Base-by-base conservation (phyloP, 768 basidiomycete species). In the Pleurotus pulmonarius region DNA sequence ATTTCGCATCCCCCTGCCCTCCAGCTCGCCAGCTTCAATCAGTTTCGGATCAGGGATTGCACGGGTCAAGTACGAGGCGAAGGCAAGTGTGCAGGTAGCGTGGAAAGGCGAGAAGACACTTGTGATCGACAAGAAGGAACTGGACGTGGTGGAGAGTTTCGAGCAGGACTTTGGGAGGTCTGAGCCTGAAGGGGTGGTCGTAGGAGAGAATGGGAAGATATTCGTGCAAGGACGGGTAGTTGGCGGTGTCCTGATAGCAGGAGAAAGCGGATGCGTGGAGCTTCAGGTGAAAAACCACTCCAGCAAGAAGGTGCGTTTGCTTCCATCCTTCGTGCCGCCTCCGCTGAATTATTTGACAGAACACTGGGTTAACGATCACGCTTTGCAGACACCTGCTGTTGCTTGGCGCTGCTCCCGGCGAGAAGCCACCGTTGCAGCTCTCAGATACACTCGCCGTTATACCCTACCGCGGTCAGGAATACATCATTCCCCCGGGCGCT, bases 271-370 rank as follows among this genome's bases (percentile, higher is more conserved):
- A 15, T 88, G 85, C 64, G 75, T 93, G 43, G 87, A 91, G 63
- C 69, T 94, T 53, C 83, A 87, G 59, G 85, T 93, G 47, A 91
- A 86, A 75, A 94, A 94, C 63, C 87, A 91, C 65, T 88, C 90
- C 1, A 71, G 73, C 49, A 90, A 88, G 72, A 92, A 87, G 86
- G 91, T 89, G 29, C 16, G 61, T 54, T 24, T 7, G 38, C 57
- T 69, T 63, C 20, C 29, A 38, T 43, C 54, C 41, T 48, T 44
- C 29, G 52, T 29, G 56, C 4, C 61, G 51, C 44, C 55, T 41
- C 43, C 39, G 49, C 51, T 20, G 11, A 20, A 49, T 39, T 9
- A 56, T 13, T 16, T 4, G 18, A 7, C 60, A 92, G 91, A 92
- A 90, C 59, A 76, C 85, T 1, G 83, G 86, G 7, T 66, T 93